Evolutionary conservation across 768 basidiomycete genomes (phyloP).

Genomic region (Lyophyllum semitale): DNA sequence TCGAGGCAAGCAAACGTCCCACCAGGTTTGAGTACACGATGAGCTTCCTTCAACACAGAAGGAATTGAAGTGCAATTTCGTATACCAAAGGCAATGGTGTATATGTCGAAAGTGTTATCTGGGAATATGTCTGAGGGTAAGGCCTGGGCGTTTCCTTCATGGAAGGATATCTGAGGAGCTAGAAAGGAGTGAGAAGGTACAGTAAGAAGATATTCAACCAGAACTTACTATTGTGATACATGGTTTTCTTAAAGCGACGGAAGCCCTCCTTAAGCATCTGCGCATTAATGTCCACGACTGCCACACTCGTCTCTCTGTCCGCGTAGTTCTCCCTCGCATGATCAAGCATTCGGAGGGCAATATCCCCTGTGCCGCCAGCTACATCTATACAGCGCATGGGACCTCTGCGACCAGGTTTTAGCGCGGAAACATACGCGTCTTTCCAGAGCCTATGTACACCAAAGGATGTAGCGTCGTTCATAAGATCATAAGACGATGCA

Average conservation of each 20-base stretch:
- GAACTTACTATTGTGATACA: constrained; percentile 93
- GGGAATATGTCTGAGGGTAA: constrained; percentile 68
- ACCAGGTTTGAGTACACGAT: constrained; percentile 94
- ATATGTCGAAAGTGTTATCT: constrained; percentile 88
- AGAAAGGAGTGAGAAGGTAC: constrained; percentile 11
- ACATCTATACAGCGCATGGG: constrained; percentile 88
- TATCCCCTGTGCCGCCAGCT: constrained; percentile 97
- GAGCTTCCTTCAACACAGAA: constrained; percentile 83
- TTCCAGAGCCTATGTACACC: constrained; percentile 98
- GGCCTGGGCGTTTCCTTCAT: constrained; percentile 89
- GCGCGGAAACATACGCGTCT: constrained; percentile 76
- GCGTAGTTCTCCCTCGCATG: constrained; percentile 85
- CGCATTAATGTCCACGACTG: constrained; percentile 91
- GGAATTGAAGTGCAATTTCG: constrained; percentile 95
- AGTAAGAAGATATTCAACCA: not conserved
- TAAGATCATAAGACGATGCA: constrained; percentile 92
- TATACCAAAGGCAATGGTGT: constrained; percentile 98
- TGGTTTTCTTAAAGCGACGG: constrained; percentile 90
- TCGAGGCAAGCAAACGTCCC: constrained; percentile 95
- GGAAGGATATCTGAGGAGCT: constrained; percentile 94
- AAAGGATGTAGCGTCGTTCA: constrained; percentile 99
- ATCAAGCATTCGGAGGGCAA: constrained; percentile 92
- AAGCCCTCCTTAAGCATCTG: constrained; percentile 95
- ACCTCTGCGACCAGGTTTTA: constrained; percentile 78
- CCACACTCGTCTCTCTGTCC: constrained; percentile 87